Evolutionary conservation across 164 flowering plant species (phyloP).

Genomic region (Chloranthus sessilifolius): DNA sequence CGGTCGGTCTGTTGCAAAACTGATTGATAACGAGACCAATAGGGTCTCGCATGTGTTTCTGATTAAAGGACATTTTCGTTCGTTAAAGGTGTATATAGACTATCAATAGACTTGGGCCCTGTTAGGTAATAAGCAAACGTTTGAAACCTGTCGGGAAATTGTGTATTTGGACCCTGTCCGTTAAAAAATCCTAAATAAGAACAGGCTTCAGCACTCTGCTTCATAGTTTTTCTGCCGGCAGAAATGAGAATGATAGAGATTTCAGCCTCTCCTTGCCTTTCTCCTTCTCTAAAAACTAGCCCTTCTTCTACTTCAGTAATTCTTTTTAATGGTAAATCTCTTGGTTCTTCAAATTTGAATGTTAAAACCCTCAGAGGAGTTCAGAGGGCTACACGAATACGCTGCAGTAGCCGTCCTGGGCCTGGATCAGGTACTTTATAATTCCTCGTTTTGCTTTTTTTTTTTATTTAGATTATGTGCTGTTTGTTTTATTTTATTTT

Average conservation of each 20-base stretch:
- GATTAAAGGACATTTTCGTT: too few relatives aligned
- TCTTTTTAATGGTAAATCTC: not conserved
- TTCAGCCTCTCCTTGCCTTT: not conserved
- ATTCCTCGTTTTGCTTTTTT: not conserved
- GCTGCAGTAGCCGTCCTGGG: conserved; percentile 1
- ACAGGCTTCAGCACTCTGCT: too few relatives aligned
- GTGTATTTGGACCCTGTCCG: too few relatives aligned
- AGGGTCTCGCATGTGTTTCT: too few relatives aligned
- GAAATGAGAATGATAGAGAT: conserved; percentile 1
- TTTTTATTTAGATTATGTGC: not conserved
- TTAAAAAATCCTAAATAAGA: too few relatives aligned
- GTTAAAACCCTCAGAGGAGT: not conserved
- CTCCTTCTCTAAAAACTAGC: not conserved
- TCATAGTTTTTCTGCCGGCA: too few relatives aligned
- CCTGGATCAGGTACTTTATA: not conserved
- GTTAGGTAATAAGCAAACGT: too few relatives aligned
- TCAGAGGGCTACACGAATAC: not conserved
- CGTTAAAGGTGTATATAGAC: too few relatives aligned
- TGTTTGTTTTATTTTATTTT: not conserved
- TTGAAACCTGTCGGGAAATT: too few relatives aligned
- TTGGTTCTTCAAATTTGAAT: not conserved
- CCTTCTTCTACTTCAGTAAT: not conserved
- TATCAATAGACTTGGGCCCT: too few relatives aligned
- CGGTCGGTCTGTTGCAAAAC: too few relatives aligned
- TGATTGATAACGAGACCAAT: too few relatives aligned